Conservation (phyloP, 129 eudicot genomes). For the Chrysanthemum lavandulifolium region DNA sequence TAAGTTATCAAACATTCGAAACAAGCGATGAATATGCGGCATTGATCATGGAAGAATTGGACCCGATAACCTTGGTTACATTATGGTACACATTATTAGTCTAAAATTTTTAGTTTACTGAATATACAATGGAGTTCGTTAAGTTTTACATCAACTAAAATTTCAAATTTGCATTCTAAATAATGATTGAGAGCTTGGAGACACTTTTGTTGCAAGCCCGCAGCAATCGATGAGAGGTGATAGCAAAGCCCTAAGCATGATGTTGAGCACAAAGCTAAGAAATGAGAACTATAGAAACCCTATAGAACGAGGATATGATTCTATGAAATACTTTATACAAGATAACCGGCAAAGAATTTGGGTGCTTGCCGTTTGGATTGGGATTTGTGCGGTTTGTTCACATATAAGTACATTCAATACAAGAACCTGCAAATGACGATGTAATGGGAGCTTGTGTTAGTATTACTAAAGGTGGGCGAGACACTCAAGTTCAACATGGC, state of each 20-base stretch:
- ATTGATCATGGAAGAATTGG: conserved; percentile 72
- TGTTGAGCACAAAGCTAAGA: conserved; percentile 56
- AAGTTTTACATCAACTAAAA: neutral
- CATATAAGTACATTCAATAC: conserved; percentile 55
- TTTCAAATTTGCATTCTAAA: neutral
- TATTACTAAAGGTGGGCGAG: conserved; percentile 80
- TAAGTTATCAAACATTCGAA: conserved; percentile 49
- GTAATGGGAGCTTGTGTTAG: conserved; percentile 72
- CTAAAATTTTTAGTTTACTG: neutral
- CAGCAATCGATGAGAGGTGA: conserved; percentile 46
- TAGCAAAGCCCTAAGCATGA: conserved; percentile 53
- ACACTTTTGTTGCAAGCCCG: conserved; percentile 66
- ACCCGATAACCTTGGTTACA: conserved; percentile 14
- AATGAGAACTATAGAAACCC: conserved; percentile 7
- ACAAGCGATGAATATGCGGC: conserved; percentile 65
- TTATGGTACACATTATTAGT: neutral
- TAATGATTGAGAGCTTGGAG: conserved; percentile 64
- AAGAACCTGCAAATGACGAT: conserved; percentile 41
- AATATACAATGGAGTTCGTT: no score
- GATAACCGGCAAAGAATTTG: conserved; percentile 75
- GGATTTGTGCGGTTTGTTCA: conserved; percentile 47
- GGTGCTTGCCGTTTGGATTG: conserved; percentile 72
- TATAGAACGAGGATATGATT: conserved; percentile 31
- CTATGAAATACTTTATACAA: conserved; percentile 42
- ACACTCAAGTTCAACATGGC: conserved; percentile 84